These are phyloP conservation scores for Picochlorum sp. DNA, from an alignment of 139 green algal genomes.

Conservation along the genomic window DNA sequence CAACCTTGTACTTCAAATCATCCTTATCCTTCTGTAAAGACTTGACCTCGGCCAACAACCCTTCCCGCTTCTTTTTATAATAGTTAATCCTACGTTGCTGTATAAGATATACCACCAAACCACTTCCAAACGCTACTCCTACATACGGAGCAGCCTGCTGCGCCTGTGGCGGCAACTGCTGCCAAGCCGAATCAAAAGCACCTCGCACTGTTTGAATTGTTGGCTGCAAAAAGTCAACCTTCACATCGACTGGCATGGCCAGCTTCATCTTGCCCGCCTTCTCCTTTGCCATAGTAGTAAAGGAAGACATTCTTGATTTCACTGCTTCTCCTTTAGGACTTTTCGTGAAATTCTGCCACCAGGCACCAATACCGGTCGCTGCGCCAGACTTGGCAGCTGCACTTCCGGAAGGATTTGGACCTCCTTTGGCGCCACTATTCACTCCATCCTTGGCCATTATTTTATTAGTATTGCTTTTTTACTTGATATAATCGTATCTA, in stretches of 20 bases:
- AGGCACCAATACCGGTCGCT: neutral
- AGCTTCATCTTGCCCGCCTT: conserved; percentile 4
- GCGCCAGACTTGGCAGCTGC: neutral
- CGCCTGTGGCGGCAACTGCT: conserved; percentile 35
- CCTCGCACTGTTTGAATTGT: conserved; percentile 27
- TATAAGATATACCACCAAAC: conserved; percentile 31
- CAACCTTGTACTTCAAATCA: conserved; percentile 18
- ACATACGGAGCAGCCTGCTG: conserved; percentile 34
- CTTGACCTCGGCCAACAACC: conserved; percentile 12
- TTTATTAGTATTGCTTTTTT: no score
- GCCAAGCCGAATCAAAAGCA: conserved; percentile 12
- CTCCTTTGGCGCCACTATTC: neutral
- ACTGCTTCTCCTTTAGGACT: neutral
- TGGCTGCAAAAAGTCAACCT: conserved; percentile 40
- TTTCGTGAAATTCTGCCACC: conserved; percentile 3
- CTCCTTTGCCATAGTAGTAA: neutral
- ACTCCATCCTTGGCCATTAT: neutral
- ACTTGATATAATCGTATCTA: no score
- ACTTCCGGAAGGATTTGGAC: neutral
- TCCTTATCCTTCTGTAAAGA: conserved; percentile 24
- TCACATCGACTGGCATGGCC: conserved; percentile 23
- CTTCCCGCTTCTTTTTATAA: conserved; percentile 7
- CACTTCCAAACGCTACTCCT: conserved; percentile 20
- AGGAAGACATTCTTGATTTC: neutral
- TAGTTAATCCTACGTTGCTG: conserved; percentile 27